Evolutionary conservation across 768 basidiomycete species (phyloP), one percentile per base, ranked within the genome.

Genomic region (Tylopilus vinaceipallidus): DNA sequence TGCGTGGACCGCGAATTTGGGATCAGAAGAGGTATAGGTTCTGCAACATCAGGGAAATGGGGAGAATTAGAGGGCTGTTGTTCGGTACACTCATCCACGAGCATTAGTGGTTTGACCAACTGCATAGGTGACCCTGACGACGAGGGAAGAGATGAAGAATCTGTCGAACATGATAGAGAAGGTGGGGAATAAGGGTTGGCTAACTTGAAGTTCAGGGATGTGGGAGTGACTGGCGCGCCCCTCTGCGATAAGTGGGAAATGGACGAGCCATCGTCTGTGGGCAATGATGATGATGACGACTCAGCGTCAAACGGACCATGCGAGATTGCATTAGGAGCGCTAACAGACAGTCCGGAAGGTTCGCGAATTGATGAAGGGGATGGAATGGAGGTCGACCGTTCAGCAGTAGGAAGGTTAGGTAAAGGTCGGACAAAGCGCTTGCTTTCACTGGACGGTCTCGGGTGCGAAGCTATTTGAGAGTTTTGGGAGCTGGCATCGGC

Each of bases 141-240:
- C 3, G 78, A 74, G 3, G 77, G 78, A 12, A 82, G 78, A 10
- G 74, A 75, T 42, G 86, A 60, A 2, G 85, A 86, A 52, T 86
- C 84, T 0, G 77, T 74, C 5, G 81, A 83, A 6, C 80, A 79
- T 6, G 81, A 77, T 8, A 83, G 67, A 11, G 75, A 77, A 8
- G 81, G 80, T 36, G 77, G 72, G n/a, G 59, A 60, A 42, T 54
- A 57, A 29, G 57, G 54, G 45, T 58, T 59, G 30, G 50, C 57
- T 39, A 71, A 37, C 43, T 54, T 64, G 60, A 60, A 57, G 35
- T 60, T 62, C 56, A 61, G 57, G 23, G 56, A 68, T 14, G 66
- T 67, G 3, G 71, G 71, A n/a, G 70, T 73, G 14, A 69, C 52
- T 7, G 71, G 65, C 35, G 69, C 68, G 9, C 62, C 62, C 22